Evolutionary conservation across 805 yeast genomes (phyloP), one percentile per base, ranked within the genome.

Genomic region (Starmerella sp.): DNA sequence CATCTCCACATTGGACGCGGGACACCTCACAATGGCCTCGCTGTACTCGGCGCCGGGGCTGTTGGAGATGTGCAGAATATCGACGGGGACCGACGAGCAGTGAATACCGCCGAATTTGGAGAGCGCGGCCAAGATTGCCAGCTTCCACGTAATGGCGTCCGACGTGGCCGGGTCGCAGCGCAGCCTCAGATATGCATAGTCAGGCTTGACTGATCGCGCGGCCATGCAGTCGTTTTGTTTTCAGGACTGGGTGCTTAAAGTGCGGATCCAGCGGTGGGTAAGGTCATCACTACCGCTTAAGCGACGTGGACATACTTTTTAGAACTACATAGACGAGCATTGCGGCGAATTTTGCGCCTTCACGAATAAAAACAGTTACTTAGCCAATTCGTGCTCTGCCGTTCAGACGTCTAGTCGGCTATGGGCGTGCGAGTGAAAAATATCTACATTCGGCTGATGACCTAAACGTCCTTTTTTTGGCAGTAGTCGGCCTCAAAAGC

Each of bases 61-160:
- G 13, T 37, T 31, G 5, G 49, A 22, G 6, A 57, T 36, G 28
- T 39, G 14, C 43, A 69, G 43, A 14, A 69, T 55, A 45, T 69
- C 72, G 2, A 64, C 49, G 1, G 66, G 67, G 4, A 66, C 57
- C 35, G 67, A 64, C 7, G 62, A 52, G 9, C 70, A 71, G n/a
- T 58, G 55, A 7, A 62, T 35, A 2, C 72, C 72, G 7, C 62
- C 60, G 48, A 61, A 63, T 45, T 57, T 51, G 9, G 54, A 17
- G 36, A 69, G 37, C 15, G 66, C 60, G 3, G 56, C 43, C 15
- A 53, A 41, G 11, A 67, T 55, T 22, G 62, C 42, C 34, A 67
- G 54, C 48, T 60, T 57, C 71, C 71, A 69, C 3, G 69, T 62
- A 30, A 69, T 52, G 30, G 59, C 41, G 49, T 69, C 71, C 15